Evolutionary conservation across 768 basidiomycete species (phyloP).

Genomic region (Boletus fagicola): DNA sequence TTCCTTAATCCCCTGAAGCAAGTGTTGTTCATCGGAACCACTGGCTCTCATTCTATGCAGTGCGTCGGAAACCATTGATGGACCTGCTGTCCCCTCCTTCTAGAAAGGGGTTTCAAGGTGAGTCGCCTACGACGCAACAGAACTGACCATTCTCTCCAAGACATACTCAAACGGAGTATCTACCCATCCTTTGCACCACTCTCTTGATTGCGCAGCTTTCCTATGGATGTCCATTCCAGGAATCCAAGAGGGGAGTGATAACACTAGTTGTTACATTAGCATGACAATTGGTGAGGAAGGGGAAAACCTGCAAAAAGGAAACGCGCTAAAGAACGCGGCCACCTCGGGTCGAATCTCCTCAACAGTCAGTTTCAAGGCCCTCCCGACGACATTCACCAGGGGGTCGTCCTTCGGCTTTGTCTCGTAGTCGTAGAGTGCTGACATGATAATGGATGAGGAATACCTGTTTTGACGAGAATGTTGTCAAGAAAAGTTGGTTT

Average conservation of each 20-base stretch:
- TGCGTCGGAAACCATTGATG: conserved; percentile 19
- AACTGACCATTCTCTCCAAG: conserved; percentile 15
- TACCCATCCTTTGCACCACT: conserved; percentile 20
- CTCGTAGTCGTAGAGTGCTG: conserved; percentile 34
- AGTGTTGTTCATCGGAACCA: background rate
- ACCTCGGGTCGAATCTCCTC: conserved; percentile 25
- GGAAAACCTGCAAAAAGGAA: conserved; percentile 9
- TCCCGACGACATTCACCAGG: conserved; percentile 26
- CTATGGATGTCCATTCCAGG: conserved; percentile 32
- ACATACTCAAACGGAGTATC: conserved; percentile 20
- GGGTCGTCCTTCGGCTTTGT: conserved; percentile 28
- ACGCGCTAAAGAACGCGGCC: conserved; percentile 16
- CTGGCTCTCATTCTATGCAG: conserved; percentile 6
- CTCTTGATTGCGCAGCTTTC: conserved; percentile 19
- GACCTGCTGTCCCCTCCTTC: conserved; percentile 14
- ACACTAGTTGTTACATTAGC: conserved; percentile 20
- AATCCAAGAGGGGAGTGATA: conserved; percentile 27
- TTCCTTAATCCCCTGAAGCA: conserved; percentile 18
- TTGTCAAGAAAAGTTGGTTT: background rate
- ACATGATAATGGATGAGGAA: conserved; percentile 31
- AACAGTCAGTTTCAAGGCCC: conserved; percentile 25
- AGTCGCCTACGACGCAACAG: background rate
- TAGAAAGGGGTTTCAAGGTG: background rate
- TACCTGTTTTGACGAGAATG: conserved; percentile 14
- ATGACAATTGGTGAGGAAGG: conserved; percentile 1